A percentile compares a stretch with the other conserved stretches of the same genome.
Conservation (phyloP, 176 grass and related monocot species). For the Bromus sterilis region DNA sequence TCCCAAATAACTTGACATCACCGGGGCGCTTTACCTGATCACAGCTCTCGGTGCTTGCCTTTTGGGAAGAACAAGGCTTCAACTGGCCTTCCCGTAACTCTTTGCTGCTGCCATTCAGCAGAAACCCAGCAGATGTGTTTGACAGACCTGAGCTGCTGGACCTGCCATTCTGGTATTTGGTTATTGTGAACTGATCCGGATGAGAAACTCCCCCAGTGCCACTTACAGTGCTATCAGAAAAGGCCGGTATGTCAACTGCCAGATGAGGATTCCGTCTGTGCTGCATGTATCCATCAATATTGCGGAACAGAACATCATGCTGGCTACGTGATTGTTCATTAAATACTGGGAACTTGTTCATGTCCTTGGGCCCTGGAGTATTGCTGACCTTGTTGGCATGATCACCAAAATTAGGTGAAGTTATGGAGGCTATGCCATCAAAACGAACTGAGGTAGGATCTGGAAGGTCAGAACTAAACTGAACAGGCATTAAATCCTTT, state of each 20-base stretch:
- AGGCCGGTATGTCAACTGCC: conserved; percentile 4
- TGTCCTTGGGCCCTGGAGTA: conserved; percentile 26
- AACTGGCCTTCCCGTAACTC: conserved; percentile 4
- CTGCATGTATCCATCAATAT: conserved; percentile 33
- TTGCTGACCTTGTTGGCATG: conserved; percentile 19
- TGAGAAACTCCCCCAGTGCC: conserved; percentile 21
- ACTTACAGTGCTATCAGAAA: conserved; percentile 28
- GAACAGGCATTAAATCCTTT: conserved; percentile 61
- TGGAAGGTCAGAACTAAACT: conserved; percentile 43
- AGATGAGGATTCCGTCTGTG: conserved; percentile 20
- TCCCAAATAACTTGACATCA: conserved; percentile 82
- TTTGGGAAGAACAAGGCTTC: conserved; percentile 22
- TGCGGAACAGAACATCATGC: conserved; percentile 18
- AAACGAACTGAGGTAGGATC: conserved; percentile 55
- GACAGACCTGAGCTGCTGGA: conserved; percentile 15
- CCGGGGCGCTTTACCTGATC: conserved; percentile 42
- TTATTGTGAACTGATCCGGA: conserved; percentile 31
- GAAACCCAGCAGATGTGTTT: conserved; percentile 14
- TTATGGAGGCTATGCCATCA: conserved; percentile 41
- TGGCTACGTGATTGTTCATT: conserved; percentile 33
- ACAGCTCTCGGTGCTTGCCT: conserved; percentile 30
- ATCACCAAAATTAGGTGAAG: conserved; percentile 41
- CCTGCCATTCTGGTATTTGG: conserved; percentile 41
- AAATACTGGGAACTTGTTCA: conserved; percentile 28
- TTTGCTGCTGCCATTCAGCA: not conserved